Conservation (phyloP, 2,329 filamentous ascomycete species). For the Pseudogymnoascus sp. region DNA sequence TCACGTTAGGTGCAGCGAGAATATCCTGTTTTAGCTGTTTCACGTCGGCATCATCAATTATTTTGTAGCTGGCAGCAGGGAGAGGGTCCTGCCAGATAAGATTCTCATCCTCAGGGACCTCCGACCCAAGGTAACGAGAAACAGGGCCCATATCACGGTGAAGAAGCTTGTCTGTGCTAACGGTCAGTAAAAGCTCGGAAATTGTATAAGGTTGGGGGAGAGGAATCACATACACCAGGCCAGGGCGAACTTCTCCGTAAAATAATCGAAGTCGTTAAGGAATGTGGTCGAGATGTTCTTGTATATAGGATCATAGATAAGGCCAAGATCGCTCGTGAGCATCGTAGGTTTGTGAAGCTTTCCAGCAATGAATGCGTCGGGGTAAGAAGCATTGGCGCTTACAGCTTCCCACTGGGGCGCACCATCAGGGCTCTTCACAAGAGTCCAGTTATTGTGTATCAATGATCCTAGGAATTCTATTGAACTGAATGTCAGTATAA, state of each 20-base stretch:
- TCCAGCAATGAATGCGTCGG: conserved; percentile 44
- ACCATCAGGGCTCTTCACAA: conserved; percentile 46
- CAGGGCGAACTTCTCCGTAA: conserved; percentile 45
- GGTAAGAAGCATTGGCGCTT: conserved; percentile 39
- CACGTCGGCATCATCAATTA: conserved; percentile 42
- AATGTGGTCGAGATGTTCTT: conserved; percentile 42
- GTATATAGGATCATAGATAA: conserved; percentile 47
- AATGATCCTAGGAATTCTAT: conserved; percentile 45
- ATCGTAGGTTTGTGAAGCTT: conserved; percentile 47
- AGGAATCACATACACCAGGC: conserved; percentile 28
- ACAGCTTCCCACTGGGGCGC: conserved; percentile 48
- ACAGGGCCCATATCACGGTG: conserved; percentile 53
- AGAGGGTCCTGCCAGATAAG: conserved; percentile 50
- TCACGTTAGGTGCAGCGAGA: conserved; percentile 36
- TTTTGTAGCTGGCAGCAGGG: conserved; percentile 36
- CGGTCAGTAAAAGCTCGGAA: conserved; percentile 28
- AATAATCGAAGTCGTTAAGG: conserved; percentile 39
- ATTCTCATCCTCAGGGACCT: conserved; percentile 44
- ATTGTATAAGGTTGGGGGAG: neutral
- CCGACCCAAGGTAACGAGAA: conserved; percentile 47
- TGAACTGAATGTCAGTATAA: neutral
- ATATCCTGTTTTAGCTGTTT: conserved; percentile 45
- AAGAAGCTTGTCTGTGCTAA: conserved; percentile 53
- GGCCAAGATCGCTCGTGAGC: conserved; percentile 48
- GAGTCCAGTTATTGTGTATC: conserved; percentile 53